Evolutionary conservation across 208 protist genomes (phyloP).

Genomic region (Naegleria gruberi): DNA sequence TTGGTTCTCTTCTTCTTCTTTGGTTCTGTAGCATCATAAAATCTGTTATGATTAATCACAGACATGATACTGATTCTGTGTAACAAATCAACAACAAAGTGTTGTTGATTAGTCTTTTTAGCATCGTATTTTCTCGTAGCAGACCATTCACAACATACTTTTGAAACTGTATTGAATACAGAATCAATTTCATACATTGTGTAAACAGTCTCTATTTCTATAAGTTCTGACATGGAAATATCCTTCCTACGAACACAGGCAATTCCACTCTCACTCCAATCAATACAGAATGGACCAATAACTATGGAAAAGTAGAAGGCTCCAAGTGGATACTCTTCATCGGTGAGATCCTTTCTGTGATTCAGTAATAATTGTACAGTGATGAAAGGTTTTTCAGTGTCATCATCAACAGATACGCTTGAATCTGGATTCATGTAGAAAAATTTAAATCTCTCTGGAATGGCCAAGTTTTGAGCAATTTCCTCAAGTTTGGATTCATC

Average conservation of each 20-base stretch:
- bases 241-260: neutral
- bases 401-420: neutral
- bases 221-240: neutral
- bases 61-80: neutral
- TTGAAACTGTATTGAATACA: neutral
- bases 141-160: neutral
- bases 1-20: neutral
- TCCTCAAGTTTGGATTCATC: neutral
- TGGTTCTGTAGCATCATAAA: neutral
- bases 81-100: neutral
- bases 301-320: neutral
- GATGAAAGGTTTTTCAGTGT: neutral
- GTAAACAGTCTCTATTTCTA: neutral
- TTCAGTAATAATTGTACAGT: neutral
- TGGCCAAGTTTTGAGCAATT: neutral
- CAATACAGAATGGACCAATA: neutral
- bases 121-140: neutral
- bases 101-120: neutral
- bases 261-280: neutral
- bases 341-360: neutral
- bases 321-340: neutral
- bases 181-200: neutral
- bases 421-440: neutral
- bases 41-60: neutral
- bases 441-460: slow-evolving; percentile 2